A percentile compares a stretch with the other conserved stretches of the same genome.
phyloP scores from a whole-genome alignment of 495 filamentous ascomycete genomes.

The Aspergillus bertholletiae region DNA sequence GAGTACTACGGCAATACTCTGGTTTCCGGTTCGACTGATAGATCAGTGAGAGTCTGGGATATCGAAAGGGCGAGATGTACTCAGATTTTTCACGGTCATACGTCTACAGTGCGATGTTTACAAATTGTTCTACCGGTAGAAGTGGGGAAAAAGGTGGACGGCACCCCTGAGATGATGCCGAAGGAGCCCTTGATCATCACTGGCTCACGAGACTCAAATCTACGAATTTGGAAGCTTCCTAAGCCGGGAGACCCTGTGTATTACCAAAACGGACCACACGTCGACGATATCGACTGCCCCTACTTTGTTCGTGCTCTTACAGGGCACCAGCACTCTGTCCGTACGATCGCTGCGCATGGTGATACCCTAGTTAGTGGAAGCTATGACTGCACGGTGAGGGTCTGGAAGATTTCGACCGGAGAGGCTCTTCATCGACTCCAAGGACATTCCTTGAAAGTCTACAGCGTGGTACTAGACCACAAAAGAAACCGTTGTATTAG shows the following conservation, averaged over 20 bases:
- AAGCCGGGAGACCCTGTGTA: conserved; percentile 69
- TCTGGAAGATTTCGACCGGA: conserved; percentile 96
- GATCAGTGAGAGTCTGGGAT: conserved; percentile 96
- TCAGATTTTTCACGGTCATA: conserved; percentile 95
- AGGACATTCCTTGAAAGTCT: conserved; percentile 91
- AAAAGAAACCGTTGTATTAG: conserved; percentile 94
- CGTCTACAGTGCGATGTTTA: conserved; percentile 92
- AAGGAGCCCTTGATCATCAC: conserved; percentile 94
- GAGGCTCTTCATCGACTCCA: conserved; percentile 83
- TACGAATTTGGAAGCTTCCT: conserved; percentile 96
- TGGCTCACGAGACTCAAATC: conserved; percentile 89
- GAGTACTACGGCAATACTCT: conserved; percentile 94
- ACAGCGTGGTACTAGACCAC: conserved; percentile 93
- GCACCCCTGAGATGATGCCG: conserved; percentile 81
- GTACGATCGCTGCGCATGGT: conserved; percentile 91
- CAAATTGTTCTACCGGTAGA: conserved; percentile 89
- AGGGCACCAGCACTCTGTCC: conserved; percentile 93
- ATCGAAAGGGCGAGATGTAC: conserved; percentile 87
- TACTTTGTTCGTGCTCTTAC: conserved; percentile 87
- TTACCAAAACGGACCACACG: conserved; percentile 69
- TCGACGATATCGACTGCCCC: conserved; percentile 81
- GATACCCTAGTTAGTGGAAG: conserved; percentile 98
- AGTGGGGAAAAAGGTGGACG: conserved; percentile 66
- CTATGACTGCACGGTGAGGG: conserved; percentile 93
- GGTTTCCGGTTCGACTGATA: conserved; percentile 94